Evolutionary conservation across 176 grass and related monocot species (phyloP), one percentile per base, ranked within the genome.

Genomic region (Triticum timopheevii): DNA sequence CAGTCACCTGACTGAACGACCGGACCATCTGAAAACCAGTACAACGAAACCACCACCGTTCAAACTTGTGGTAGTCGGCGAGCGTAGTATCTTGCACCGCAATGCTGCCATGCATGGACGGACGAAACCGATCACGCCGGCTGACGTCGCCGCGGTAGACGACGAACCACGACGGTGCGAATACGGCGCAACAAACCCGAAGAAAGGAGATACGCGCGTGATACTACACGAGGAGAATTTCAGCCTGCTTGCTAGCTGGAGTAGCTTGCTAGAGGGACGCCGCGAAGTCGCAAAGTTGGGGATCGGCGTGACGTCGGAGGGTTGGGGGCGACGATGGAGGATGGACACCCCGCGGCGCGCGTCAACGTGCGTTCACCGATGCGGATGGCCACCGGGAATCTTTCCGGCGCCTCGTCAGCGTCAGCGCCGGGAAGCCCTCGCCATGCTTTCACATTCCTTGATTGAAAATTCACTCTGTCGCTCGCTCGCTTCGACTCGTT

Each of bases 331-430:
- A 22, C 52, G 31, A 3, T 31, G 31, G 31, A 31, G 31, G 45
- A 49, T 58, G 52, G 52, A 8, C 52, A 13, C 35, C 11, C 8
- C 52, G 23, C 30, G 61, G 39, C 10, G 50, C 13, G 8, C 23
- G 61, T 65, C 78, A 80, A 65, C 61, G 52, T 78, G 15, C 23
- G 16, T 4, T 5, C 74, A 6, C 61, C 61, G 39, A 42, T 42
- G 39, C 9, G 4, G 50, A 20, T 36, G 80, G 65, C 56, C 80
- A 87, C 40, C 56, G 71, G 84, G 66, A 87, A 84, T 83, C 44
- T 87, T 83, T 87, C 25, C 67, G 66, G 66, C 80, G 73, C 58
- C 33, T 40, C 39, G 80, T 86, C 84, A 72, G 4, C 63, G 8
- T 7, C 28, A 4, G 3, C 3, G 65, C 65, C 31, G 65, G 65